Conservation (phyloP, 2,329 filamentous ascomycete species). For the Colletotrichum plurivorum region DNA sequence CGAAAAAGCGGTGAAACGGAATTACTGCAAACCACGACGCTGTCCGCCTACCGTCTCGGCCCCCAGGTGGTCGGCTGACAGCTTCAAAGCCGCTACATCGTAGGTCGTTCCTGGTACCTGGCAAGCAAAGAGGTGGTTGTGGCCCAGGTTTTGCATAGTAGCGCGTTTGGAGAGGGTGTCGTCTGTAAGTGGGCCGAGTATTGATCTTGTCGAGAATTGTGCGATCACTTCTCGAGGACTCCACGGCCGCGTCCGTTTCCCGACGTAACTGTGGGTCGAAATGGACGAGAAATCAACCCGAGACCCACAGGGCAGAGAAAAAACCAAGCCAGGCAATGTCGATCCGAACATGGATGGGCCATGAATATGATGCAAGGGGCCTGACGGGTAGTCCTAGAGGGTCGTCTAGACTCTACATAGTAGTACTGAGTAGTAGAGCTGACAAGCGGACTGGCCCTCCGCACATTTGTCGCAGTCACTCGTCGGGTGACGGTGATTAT, state of each 20-base stretch:
- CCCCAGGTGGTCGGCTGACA: constrained; percentile 35
- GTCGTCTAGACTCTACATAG: no score
- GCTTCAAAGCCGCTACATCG: constrained; percentile 15
- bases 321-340: constrained; percentile 17
- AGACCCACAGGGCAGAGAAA: constrained; percentile 17
- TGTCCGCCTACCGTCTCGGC: constrained; percentile 14
- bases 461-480: background rate
- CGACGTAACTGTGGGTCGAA: constrained; percentile 22
- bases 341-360: constrained; percentile 29
- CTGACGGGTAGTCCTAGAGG: background rate
- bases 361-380: constrained; percentile 13
- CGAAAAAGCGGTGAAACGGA: constrained; percentile 39
- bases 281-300: constrained; percentile 1
- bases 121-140: constrained; percentile 8
- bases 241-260: background rate
- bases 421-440: no score
- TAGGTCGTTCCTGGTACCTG: constrained; percentile 21
- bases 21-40: constrained; percentile 24
- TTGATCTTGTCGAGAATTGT: no score
- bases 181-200: no score
- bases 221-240: background rate
- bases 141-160: background rate
- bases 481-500: constrained; percentile 1
- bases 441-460: constrained; percentile 4
- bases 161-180: constrained; percentile 9